Conservation (phyloP, 176 grass and related monocot species). For the Eleusine indica region DNA sequence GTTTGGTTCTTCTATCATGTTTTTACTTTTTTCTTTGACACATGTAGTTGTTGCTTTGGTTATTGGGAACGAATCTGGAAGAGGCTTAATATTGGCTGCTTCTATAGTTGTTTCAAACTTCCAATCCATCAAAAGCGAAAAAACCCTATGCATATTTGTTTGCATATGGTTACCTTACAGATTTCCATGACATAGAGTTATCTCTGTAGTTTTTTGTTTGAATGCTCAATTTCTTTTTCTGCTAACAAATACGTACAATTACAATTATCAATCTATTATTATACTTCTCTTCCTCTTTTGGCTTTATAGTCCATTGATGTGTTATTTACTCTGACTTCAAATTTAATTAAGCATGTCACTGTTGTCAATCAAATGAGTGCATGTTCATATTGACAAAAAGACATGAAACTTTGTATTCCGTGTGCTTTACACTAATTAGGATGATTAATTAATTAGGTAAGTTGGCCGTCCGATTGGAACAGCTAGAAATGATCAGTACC, state of each 20-base stretch:
- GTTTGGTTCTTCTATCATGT: slow-evolving; percentile 37
- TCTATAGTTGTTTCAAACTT: slow-evolving; percentile 32
- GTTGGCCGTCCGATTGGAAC: slow-evolving; percentile 19
- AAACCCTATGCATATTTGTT: neutral
- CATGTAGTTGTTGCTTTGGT: slow-evolving; percentile 42
- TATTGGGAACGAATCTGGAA: slow-evolving; percentile 39
- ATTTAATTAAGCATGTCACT: neutral
- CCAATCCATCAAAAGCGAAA: neutral
- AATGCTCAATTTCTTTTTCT: neutral
- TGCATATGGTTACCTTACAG: neutral
- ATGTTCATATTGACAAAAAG: neutral
- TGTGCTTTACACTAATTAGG: slow-evolving; percentile 37
- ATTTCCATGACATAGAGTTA: neutral
- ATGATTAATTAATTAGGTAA: slow-evolving; percentile 30
- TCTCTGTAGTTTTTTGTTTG: neutral
- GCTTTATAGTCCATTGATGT: neutral
- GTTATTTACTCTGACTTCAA: neutral
- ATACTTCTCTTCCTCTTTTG: neutral
- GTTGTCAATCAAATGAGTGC: neutral
- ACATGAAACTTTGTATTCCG: slow-evolving; percentile 11
- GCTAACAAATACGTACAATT: neutral
- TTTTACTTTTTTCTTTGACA: slow-evolving; percentile 2
- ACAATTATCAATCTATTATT: neutral
- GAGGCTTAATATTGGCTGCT: slow-evolving; percentile 26
- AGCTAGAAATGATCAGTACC: slow-evolving; percentile 30